These are phyloP conservation scores for Penicillium sp. DNA, from an alignment of 2,329 filamentous ascomycete species.

Conservation along the genomic window DNA sequence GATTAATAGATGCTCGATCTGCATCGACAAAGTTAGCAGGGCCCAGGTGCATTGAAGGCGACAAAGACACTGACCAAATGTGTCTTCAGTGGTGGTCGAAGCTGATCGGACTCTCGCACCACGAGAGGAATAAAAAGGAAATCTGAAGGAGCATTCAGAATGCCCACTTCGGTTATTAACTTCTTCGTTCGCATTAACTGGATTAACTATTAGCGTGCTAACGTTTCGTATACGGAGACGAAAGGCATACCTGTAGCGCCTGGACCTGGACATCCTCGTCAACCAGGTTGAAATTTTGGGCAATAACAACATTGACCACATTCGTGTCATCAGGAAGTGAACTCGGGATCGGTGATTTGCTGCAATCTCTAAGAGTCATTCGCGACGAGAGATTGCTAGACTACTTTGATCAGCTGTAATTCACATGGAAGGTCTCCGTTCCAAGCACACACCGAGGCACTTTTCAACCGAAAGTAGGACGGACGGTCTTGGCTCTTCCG, in stretches of 20 bases:
- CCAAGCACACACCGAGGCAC: slow-evolving; percentile 20
- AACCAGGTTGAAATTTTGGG: slow-evolving; percentile 71
- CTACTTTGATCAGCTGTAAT: slow-evolving; percentile 12
- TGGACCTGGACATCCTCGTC: slow-evolving; percentile 78
- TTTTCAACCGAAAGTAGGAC: slow-evolving; percentile 15
- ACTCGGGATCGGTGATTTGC: slow-evolving; percentile 25
- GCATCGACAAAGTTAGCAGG: slow-evolving; percentile 1
- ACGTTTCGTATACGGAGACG: neutral
- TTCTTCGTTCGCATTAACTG: slow-evolving; percentile 74
- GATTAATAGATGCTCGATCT: slow-evolving; percentile 80
- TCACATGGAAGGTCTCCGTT: neutral
- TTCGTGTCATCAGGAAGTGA: slow-evolving; percentile 46
- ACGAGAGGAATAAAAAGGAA: slow-evolving; percentile 80
- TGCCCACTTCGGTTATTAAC: slow-evolving; percentile 69
- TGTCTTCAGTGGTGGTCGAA: slow-evolving; percentile 34
- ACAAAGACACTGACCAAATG: slow-evolving; percentile 36
- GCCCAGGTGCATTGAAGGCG: neutral
- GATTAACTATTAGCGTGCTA: slow-evolving; percentile 28
- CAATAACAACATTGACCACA: slow-evolving; percentile 79
- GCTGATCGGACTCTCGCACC: slow-evolving; percentile 29
- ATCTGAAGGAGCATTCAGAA: slow-evolving; percentile 68
- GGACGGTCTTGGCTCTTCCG: slow-evolving; percentile 16
- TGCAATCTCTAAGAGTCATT: slow-evolving; percentile 15
- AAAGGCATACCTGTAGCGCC: slow-evolving; percentile 51
- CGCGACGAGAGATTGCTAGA: slow-evolving; percentile 24